These are phyloP conservation scores for Sclerospora graminicola DNA, from an alignment of 352 stramenopile species.

Conservation along the genomic window DNA sequence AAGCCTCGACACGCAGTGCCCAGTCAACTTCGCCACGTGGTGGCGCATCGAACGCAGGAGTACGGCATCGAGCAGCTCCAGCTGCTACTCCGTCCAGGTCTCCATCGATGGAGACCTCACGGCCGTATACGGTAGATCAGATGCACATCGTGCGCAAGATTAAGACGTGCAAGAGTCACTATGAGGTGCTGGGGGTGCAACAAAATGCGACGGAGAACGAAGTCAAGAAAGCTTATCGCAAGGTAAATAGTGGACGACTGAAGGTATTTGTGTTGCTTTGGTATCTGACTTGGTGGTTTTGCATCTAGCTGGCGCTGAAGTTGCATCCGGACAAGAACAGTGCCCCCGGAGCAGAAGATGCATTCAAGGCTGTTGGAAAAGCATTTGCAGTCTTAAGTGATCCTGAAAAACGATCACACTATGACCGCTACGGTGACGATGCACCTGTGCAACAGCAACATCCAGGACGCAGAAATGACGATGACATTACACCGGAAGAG, in stretches of 20 bases:
- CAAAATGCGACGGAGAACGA: slow-evolving; percentile 71
- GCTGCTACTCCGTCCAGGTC: slow-evolving; percentile 18
- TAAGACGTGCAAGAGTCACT: slow-evolving; percentile 80
- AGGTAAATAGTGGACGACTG: slow-evolving; percentile 29
- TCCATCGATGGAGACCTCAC: slow-evolving; percentile 28
- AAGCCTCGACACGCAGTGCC: slow-evolving; percentile 15
- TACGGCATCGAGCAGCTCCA: slow-evolving; percentile 24
- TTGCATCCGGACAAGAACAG: slow-evolving; percentile 93
- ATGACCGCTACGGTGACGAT: slow-evolving; percentile 70
- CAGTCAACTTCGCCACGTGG: slow-evolving; percentile 25
- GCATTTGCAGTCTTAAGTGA: slow-evolving; percentile 91
- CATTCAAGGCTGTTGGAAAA: slow-evolving; percentile 93
- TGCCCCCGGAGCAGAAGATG: slow-evolving; percentile 92
- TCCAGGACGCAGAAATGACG: slow-evolving; percentile 35
- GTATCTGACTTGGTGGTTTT: slow-evolving; percentile 3
- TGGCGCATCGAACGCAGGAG: slow-evolving; percentile 6
- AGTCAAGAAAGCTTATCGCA: slow-evolving; percentile 89
- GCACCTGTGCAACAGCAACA: slow-evolving; percentile 27
- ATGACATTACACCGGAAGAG: slow-evolving; percentile 85
- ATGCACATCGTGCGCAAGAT: slow-evolving; percentile 84
- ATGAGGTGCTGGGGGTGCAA: slow-evolving; percentile 77
- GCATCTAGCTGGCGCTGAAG: slow-evolving; percentile 74
- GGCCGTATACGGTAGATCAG: slow-evolving; percentile 73
- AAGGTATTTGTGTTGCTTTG: neutral
- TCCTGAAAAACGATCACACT: slow-evolving; percentile 80